These are phyloP conservation scores for Fennellomyces sp. DNA, from an alignment of 371 early-diverging fungal species.

Conservation along the genomic window DNA sequence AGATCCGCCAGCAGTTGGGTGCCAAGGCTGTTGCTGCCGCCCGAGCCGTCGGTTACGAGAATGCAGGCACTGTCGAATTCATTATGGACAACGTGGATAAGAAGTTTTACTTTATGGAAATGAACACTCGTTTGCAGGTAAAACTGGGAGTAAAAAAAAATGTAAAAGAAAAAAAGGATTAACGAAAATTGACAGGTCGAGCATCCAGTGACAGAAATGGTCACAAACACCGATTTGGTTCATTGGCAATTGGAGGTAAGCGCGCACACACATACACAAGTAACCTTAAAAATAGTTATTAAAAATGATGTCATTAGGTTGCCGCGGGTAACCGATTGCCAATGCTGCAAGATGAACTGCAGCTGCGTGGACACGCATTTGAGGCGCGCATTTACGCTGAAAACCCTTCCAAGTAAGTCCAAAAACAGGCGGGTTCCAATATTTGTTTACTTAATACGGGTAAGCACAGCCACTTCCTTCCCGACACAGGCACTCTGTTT, in stretches of 20 bases:
- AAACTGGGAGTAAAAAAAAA: not conserved
- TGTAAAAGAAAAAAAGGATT: constrained; percentile 11
- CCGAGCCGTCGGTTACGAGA: constrained; percentile 88
- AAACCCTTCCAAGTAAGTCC: constrained; percentile 80
- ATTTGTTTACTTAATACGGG: not conserved
- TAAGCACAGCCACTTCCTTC: constrained; percentile 81
- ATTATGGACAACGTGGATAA: constrained; percentile 89
- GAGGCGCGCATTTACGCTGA: constrained; percentile 99
- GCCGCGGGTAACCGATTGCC: constrained; percentile 87
- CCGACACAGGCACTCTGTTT: constrained; percentile 90
- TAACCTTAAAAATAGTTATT: not conserved
- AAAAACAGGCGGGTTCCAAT: constrained; percentile 7
- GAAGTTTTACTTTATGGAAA: constrained; percentile 97
- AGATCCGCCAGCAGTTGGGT: constrained; percentile 78
- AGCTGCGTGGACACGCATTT: constrained; percentile 88
- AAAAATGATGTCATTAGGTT: constrained; percentile 50
- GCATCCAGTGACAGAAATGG: constrained; percentile 98
- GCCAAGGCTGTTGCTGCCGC: constrained; percentile 93
- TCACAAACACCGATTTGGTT: constrained; percentile 92
- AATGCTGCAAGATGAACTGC: constrained; percentile 70
- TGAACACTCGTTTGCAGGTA: constrained; percentile 93
- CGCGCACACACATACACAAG: not conserved
- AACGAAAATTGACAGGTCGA: constrained; percentile 66
- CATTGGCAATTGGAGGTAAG: constrained; percentile 85
- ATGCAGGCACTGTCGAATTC: constrained; percentile 98